Evolutionary conservation across 2,329 filamentous ascomycete species (phyloP).

Genomic region (Botrytis pseudocinerea): DNA sequence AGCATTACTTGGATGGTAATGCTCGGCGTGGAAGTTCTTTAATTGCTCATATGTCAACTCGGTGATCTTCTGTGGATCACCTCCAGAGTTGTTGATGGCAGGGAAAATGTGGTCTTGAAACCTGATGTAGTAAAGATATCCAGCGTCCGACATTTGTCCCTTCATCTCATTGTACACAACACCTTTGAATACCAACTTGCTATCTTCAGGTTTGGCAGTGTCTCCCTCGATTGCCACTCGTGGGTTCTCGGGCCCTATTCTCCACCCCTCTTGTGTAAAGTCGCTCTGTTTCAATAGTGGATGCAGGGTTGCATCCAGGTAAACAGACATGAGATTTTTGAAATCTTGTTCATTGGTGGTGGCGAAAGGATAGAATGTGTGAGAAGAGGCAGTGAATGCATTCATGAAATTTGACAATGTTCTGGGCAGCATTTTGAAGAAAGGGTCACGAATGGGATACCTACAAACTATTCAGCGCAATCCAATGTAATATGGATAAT

Average conservation of each 20-base stretch:
- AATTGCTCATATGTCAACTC: conserved; percentile 91
- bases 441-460: conserved; percentile 96
- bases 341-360: conserved; percentile 96
- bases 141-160: conserved; percentile 95
- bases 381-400: conserved; percentile 92
- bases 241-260: conserved; percentile 89
- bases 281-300: conserved; percentile 87
- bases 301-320: conserved; percentile 89
- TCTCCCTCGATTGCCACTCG: conserved; percentile 47
- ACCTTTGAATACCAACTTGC: conserved; percentile 87
- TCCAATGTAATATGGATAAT: conserved; percentile 10
- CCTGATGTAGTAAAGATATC: conserved; percentile 92
- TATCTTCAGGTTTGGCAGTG: conserved; percentile 52
- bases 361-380: conserved; percentile 97
- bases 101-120: conserved; percentile 96
- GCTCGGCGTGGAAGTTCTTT: conserved; percentile 81
- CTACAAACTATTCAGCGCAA: conserved; percentile 49
- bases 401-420: conserved; percentile 99
- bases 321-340: conserved; percentile 93
- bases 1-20: conserved; percentile 97
- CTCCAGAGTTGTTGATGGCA: conserved; percentile 92
- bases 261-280: conserved; percentile 96
- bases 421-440: conserved; percentile 99
- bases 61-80: conserved; percentile 94
- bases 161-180: conserved; percentile 99